Percentiles rank a stretch among this genome's conserved stretches.
These are phyloP conservation scores for Serendipita sp. DNA, from an alignment of 768 basidiomycete genomes.

Conservation along the genomic window DNA sequence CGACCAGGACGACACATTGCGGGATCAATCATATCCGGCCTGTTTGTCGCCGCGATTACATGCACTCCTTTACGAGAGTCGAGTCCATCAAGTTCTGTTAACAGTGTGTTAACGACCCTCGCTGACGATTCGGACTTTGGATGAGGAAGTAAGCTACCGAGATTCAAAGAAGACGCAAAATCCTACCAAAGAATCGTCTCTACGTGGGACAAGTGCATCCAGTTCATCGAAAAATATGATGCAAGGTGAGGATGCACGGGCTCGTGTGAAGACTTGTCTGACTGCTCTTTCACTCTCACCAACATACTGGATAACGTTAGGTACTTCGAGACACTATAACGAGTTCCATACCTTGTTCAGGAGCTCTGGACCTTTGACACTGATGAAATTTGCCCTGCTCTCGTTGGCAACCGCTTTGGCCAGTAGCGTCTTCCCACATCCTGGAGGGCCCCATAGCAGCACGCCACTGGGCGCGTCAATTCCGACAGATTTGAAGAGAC, in stretches of 20 bases:
- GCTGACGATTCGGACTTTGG: conserved; percentile 80
- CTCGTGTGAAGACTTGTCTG: conserved; percentile 83
- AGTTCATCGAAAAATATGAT: conserved; percentile 94
- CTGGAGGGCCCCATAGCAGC: conserved; percentile 95
- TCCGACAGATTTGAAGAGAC: conserved; percentile 75
- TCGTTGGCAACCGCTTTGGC: conserved; percentile 98
- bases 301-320: conserved; percentile 48
- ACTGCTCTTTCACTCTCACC: conserved; percentile 95
- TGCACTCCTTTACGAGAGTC: conserved; percentile 76
- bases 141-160: conserved; percentile 3
- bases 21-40: conserved; percentile 94
- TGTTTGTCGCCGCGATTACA: conserved; percentile 87
- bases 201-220: conserved; percentile 77
- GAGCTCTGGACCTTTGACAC: conserved; percentile 91
- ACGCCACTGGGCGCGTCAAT: conserved; percentile 88
- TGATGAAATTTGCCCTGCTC: conserved; percentile 89
- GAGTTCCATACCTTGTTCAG: conserved; percentile 66
- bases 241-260: conserved; percentile 84
- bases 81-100: conserved; percentile 87
- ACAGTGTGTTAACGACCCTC: conserved; percentile 81
- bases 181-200: conserved; percentile 74
- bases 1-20: conserved; percentile 96
- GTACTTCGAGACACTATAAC: not conserved
- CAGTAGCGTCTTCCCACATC: conserved; percentile 94
- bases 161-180: not conserved